Base-by-base conservation (phyloP, 129 eudicot genomes). In the Ambrosia artemisiifolia region DNA sequence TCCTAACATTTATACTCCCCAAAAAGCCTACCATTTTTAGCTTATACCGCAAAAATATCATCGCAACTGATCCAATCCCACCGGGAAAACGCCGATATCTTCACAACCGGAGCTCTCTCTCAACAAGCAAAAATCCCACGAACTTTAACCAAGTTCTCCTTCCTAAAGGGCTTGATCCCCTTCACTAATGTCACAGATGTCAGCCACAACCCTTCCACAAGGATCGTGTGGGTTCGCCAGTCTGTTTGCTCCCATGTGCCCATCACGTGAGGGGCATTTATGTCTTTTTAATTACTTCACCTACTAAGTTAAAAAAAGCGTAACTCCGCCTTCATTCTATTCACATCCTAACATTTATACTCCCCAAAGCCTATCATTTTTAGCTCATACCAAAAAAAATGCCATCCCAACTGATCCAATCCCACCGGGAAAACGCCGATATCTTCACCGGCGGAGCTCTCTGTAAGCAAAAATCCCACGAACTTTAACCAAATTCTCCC, bases 171-270 rank as follows among this genome's bases (percentile, higher is more conserved):
- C 32, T 82, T 93, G 0, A 85, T 93, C 34, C 96, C 98, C 1
- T 65, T 90, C 67, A 77, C 82, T 65, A 93, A 87, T 78, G 75
- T 93, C 36, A 59, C 75, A 0, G 96, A 93, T 74, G 87, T 87
- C 32, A 95, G 96, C 38, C 60, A 83, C 85, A 90, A 87, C 75
- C 69, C 76, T 13, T 63, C 76, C 6, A 82, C 95, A 2, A 95
- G 98, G 6, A 89, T 90, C 81, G 96, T 93, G 2, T 93, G 98
- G 98, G 81, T 93, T 35, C 85, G 67, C n/a, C n/a, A n/a, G n/a
- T n/a, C n/a, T n/a, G n/a, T n/a, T n/a, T n/a, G n/a, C n/a, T n/a
- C n/a, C n/a, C n/a, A n/a, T n/a, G n/a, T n/a, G n/a, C n/a, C n/a
- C n/a, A n/a, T n/a, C n/a, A n/a, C n/a, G n/a, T n/a, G n/a, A n/a